phyloP scores from a whole-genome alignment of 2,329 filamentous ascomycete genomes.

The Monilinia vaccinii-corymbosi region DNA sequence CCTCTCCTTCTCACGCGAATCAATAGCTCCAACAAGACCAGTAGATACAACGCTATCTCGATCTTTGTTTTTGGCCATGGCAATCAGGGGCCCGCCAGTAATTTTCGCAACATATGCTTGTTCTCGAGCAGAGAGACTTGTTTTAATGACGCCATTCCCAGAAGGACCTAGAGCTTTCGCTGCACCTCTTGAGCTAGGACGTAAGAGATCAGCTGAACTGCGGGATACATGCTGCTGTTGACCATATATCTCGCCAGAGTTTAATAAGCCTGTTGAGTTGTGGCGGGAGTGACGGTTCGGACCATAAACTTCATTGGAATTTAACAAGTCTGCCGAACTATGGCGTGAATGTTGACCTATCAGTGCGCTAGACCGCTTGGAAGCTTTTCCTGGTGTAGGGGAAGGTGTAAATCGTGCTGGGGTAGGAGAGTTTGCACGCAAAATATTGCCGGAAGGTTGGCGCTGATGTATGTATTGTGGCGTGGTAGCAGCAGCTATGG shows the following conservation, averaged over 20 bases:
- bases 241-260: slow-evolving; percentile 33
- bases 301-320: neutral
- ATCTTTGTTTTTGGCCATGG: slow-evolving; percentile 40
- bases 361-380: slow-evolving; percentile 37
- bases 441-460: slow-evolving; percentile 41
- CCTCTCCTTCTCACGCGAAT: slow-evolving; percentile 70
- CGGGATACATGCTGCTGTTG: slow-evolving; percentile 35
- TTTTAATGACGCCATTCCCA: slow-evolving; percentile 38
- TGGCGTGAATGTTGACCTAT: slow-evolving; percentile 28
- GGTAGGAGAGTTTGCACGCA: slow-evolving; percentile 31
- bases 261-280: neutral
- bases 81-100: slow-evolving; percentile 68
- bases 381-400: slow-evolving; percentile 36
- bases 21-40: slow-evolving; percentile 70
- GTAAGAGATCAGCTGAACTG: slow-evolving; percentile 39
- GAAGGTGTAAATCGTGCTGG: slow-evolving; percentile 8
- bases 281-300: neutral
- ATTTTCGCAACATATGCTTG: slow-evolving; percentile 81
- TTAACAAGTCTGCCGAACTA: slow-evolving; percentile 29
- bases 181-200: slow-evolving; percentile 52
- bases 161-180: slow-evolving; percentile 29
- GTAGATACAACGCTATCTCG: slow-evolving; percentile 37
- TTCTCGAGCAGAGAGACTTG: slow-evolving; percentile 71
- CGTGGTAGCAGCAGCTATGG: slow-evolving; percentile 44
- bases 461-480: slow-evolving; percentile 53